A percentile compares a stretch with the other conserved stretches of the same genome.
phyloP scores from a whole-genome alignment of 2,329 filamentous ascomycete genomes.

The Aspergillus melleus region DNA sequence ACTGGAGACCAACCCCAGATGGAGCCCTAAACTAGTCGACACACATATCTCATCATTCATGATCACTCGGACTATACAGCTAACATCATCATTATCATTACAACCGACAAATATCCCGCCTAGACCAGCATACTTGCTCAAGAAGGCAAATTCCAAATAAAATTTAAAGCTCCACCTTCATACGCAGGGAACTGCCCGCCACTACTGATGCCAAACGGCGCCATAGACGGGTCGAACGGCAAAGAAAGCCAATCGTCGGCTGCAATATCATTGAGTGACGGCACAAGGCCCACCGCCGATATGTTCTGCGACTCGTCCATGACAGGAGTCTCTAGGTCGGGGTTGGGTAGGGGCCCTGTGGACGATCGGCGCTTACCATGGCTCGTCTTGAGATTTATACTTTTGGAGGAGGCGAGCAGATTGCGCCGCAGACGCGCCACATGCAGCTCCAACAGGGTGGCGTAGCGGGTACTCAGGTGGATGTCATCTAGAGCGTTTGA shows the following conservation, averaged over 20 bases:
- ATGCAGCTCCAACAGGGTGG: conserved; percentile 50
- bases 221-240: conserved; percentile 47
- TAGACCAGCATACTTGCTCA: conserved; percentile 19
- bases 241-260: conserved; percentile 45
- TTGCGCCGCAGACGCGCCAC: conserved; percentile 43
- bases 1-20: neutral
- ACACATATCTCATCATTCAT: neutral
- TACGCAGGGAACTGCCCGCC: conserved; percentile 41
- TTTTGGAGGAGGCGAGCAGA: conserved; percentile 37
- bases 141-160: conserved; percentile 45
- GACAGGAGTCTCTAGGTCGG: conserved; percentile 23
- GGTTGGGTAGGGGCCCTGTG: conserved; percentile 29
- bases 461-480: conserved; percentile 53
- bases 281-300: conserved; percentile 29
- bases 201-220: conserved; percentile 41
- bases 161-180: conserved; percentile 42
- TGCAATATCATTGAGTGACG: conserved; percentile 30
- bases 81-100: neutral
- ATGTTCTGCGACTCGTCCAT: conserved; percentile 25
- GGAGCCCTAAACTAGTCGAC: neutral
- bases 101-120: neutral
- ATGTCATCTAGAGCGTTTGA: conserved; percentile 54
- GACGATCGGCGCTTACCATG: conserved; percentile 28
- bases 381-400: conserved; percentile 26
- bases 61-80: neutral